A percentile compares a stretch with the other conserved stretches of the same genome.
Evolutionary conservation across 768 basidiomycete genomes (phyloP).

Genomic region (Suillus alpinus): DNA sequence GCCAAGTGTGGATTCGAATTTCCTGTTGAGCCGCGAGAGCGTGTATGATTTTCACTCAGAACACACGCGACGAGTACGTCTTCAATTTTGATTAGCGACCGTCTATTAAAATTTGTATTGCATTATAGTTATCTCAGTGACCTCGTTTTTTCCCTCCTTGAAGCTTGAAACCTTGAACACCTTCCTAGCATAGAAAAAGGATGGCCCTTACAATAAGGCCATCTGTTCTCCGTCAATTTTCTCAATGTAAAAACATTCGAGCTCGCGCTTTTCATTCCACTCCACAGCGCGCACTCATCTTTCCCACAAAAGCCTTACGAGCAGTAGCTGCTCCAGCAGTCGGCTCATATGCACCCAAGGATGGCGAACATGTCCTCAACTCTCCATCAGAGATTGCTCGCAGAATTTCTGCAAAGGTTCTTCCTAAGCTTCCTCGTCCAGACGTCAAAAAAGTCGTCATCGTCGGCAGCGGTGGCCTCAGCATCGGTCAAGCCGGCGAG

Average conservation of each 20-base stretch:
- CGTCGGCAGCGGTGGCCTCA: conserved; percentile 93
- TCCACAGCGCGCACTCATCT: conserved; percentile 30
- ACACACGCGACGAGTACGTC: conserved; percentile 33
- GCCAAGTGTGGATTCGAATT: neutral
- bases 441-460: conserved; percentile 94
- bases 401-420: conserved; percentile 88
- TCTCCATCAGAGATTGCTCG: conserved; percentile 95
- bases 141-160: conserved; percentile 26
- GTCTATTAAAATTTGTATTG: neutral
- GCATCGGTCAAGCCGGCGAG: conserved; percentile 98
- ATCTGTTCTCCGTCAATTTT: conserved; percentile 14
- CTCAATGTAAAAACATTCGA: conserved; percentile 17
- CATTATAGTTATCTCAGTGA: conserved; percentile 29
- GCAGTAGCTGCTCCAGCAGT: conserved; percentile 77
- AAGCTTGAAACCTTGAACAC: conserved; percentile 12
- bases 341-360: conserved; percentile 62
- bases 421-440: conserved; percentile 87
- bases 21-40: conserved; percentile 6
- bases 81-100: neutral
- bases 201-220: neutral
- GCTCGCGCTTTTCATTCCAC: conserved; percentile 53
- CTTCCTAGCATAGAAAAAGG: neutral
- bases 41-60: conserved; percentile 33
- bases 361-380: conserved; percentile 75
- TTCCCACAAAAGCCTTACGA: conserved; percentile 52